These are phyloP conservation scores for Umbelopsis vinacea DNA, from an alignment of 192 early-diverging fungal genomes.

Conservation along the genomic window DNA sequence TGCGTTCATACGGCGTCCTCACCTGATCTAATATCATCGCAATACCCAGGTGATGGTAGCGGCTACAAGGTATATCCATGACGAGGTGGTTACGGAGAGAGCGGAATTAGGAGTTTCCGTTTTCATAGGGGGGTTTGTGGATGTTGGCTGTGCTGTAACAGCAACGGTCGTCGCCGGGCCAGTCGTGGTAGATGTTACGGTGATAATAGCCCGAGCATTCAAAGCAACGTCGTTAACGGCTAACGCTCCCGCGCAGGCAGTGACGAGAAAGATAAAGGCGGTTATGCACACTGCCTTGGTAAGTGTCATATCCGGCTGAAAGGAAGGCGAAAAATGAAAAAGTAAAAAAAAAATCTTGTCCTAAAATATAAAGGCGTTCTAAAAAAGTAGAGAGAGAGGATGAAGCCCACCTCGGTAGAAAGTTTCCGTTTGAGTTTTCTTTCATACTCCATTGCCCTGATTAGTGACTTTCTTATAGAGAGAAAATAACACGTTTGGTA, in stretches of 20 bases:
- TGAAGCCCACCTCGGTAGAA: slow-evolving; percentile 9
- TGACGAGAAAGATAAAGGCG: neutral
- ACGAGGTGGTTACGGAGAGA: neutral
- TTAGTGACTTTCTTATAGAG: neutral
- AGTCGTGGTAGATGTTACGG: slow-evolving; percentile 5
- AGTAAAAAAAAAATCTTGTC: neutral
- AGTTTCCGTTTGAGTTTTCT: slow-evolving; percentile 3
- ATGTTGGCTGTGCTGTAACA: neutral
- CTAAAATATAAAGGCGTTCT: neutral
- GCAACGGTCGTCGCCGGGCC: slow-evolving; percentile 1
- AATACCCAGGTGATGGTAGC: neutral
- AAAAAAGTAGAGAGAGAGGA: neutral
- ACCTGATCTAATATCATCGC: too few species aligned
- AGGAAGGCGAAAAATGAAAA: neutral
- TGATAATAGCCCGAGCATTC: neutral
- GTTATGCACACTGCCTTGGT: neutral
- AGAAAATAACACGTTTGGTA: neutral
- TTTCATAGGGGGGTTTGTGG: neutral
- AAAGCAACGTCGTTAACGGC: neutral
- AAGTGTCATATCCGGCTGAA: neutral
- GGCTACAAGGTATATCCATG: neutral
- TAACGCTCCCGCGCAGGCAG: neutral
- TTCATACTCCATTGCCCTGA: neutral
- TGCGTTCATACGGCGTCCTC: too few species aligned
- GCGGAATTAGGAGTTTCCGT: neutral